Base-by-base conservation (phyloP, 257 asterid genomes). In the Eustoma russellianum region DNA sequence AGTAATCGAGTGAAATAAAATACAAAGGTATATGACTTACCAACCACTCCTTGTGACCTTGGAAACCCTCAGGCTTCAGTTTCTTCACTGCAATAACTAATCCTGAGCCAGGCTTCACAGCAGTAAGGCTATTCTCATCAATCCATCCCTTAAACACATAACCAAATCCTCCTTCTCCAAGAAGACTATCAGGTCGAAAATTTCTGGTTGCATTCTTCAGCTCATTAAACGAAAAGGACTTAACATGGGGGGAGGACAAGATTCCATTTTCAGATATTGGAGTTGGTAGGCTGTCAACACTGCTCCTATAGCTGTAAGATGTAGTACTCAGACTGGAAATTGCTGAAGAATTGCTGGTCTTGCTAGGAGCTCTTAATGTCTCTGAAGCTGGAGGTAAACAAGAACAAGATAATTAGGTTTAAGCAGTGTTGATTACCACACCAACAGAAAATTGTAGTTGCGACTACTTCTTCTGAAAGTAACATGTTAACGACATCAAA, bases 41-140 rank as follows among this genome's bases (percentile, higher is more conserved):
- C 98, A 87, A 54, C 98, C 98, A 91, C 80, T 91, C 97, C 66
- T 91, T 87, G 74, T 91, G 98, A 63, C 98, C 98, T 68, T 91
- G 98, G 63, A 82, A 91, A 10, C 98, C 95, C 67, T 91, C 98
- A 2, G 97, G 98, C 72, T 87, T 87, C 60, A 91, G 72, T 76
- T 81, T 87, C 79, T 91, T 91, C 52, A 91, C 98, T 16, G 98
- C 98, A 52, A 91, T 78, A 68, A 88, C 97, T 69, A 88, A 61
- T 60, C 99, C 95, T 6, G 84, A 88, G 52, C 99, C 94, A 6
- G 97, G 87, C 50, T 47, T 92, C 14, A 92, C 46, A 46, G 99
- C 88, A 51, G 82, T 73, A 41, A 85, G 90, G 12, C 76, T 70
- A 49, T 72, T 71, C 59, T 78, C 91, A 40, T 92, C 98, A 14